These are phyloP conservation scores for Chaetomium olivaceum DNA, from an alignment of 2,329 filamentous ascomycete species.

Conservation along the genomic window DNA sequence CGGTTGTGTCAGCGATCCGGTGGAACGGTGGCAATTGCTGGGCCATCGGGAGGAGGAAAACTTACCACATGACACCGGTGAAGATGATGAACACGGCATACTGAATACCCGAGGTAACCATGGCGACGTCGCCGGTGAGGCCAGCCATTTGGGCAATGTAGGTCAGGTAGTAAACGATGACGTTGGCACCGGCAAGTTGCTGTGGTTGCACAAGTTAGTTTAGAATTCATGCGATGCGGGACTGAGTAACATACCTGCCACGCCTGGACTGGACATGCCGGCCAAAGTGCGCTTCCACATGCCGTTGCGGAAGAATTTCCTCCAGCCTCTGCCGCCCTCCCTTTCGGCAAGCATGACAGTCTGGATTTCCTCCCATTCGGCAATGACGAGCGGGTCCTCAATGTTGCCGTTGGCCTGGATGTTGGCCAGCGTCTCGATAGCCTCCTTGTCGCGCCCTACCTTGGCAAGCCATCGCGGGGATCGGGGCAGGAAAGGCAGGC, in stretches of 20 bases:
- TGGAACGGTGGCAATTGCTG: neutral
- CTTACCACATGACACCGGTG: constrained; percentile 44
- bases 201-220: constrained; percentile 30
- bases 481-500: constrained; percentile 62
- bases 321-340: constrained; percentile 40
- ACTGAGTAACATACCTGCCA: constrained; percentile 47
- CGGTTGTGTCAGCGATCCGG: neutral
- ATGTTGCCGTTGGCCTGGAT: constrained; percentile 59
- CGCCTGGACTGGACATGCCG: constrained; percentile 56
- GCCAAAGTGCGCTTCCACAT: constrained; percentile 61
- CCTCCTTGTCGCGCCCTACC: constrained; percentile 60
- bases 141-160: constrained; percentile 63
- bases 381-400: constrained; percentile 55
- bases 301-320: constrained; percentile 46
- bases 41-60: neutral
- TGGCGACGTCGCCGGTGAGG: constrained; percentile 48
- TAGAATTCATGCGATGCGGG: neutral
- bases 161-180: constrained; percentile 60
- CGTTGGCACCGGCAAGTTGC: constrained; percentile 54
- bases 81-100: constrained; percentile 51
- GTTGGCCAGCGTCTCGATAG: constrained; percentile 53
- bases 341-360: constrained; percentile 43
- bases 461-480: constrained; percentile 65
- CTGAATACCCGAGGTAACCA: constrained; percentile 48
- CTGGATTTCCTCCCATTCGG: constrained; percentile 57